Evolutionary conservation across 2,329 filamentous ascomycete genomes (phyloP), one percentile per base, ranked within the genome.

Genomic region (Hypoxylon sp.): DNA sequence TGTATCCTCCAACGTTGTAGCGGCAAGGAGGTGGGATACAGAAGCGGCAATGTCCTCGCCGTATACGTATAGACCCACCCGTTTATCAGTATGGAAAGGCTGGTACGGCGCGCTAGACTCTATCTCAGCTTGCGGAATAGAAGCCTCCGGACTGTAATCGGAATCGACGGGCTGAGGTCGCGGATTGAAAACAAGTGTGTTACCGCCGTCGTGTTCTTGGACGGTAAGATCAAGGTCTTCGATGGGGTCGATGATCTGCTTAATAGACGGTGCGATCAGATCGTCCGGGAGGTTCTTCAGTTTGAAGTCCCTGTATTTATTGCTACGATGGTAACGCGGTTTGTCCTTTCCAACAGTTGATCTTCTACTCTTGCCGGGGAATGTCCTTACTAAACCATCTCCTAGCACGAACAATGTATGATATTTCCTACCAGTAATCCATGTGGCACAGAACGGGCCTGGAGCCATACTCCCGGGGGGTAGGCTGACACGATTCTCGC

Each of bases 91-190:
- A 78, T 98, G 95, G 82, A 98, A 98, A 0, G 96, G 95, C 75
- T 97, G 94, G 75, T 97, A 98, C 1, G 95, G 93, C 3, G 94
- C 92, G 76, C 95, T 98, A 1, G 95, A 97, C 77, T 99, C 96
- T 71, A 97, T 97, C 82, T 98, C 94, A 5, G 93, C 93, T 71
- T 91, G 88, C 0, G 89, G 89, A 62, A 88, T 94, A 77, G 82
- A 92, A 78, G 81, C 92, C 79, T 83, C 91, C 78, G 83, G 86
- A 61, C 80, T 82, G 75, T 79, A 81, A 74, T 81, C 83, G 73
- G 71, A 71, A 75, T 73, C 75, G 78, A 59, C 77, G 75, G 80
- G 74, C 71, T 79, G 80, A 60, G 78, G 79, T 73, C 78, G 81
- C 74, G 70, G 81, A 67, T 82, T 84, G 69, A 84, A 83, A 61